These are phyloP conservation scores for Bisporella sp. DNA, from an alignment of 2,329 filamentous ascomycete genomes.

Conservation along the genomic window DNA sequence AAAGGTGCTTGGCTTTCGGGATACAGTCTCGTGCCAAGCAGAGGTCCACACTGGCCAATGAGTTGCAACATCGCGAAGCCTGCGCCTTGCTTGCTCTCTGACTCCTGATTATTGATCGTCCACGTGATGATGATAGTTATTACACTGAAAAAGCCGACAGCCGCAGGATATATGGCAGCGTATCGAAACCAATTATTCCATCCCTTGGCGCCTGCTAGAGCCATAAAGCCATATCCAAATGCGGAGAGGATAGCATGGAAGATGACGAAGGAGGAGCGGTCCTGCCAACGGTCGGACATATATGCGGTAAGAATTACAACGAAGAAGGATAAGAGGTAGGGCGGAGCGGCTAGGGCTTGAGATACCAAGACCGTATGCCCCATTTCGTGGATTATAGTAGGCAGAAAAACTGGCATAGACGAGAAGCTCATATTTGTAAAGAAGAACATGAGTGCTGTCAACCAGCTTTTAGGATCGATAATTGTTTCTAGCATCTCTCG, in stretches of 20 bases:
- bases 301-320: slow-evolving; percentile 65
- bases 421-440: slow-evolving; percentile 82
- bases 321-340: slow-evolving; percentile 70
- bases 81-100: slow-evolving; percentile 60
- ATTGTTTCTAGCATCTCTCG: slow-evolving; percentile 53
- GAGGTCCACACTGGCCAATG: slow-evolving; percentile 42
- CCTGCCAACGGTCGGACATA: slow-evolving; percentile 59
- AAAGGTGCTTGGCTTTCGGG: slow-evolving; percentile 40
- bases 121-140: slow-evolving; percentile 82
- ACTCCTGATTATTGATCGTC: slow-evolving; percentile 79
- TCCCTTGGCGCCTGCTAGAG: slow-evolving; percentile 44
- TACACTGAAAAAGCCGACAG: slow-evolving; percentile 74
- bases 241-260: slow-evolving; percentile 62
- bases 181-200: slow-evolving; percentile 53
- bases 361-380: slow-evolving; percentile 60
- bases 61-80: slow-evolving; percentile 77
- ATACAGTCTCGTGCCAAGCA: slow-evolving; percentile 48
- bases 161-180: slow-evolving; percentile 69
- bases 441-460: slow-evolving; percentile 80
- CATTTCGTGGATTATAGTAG: slow-evolving; percentile 72
- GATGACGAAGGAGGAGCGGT: slow-evolving; percentile 60
- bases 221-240: slow-evolving; percentile 52
- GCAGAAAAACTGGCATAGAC: slow-evolving; percentile 81
- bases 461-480: slow-evolving; percentile 61
- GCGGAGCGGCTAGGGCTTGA: slow-evolving; percentile 75